phyloP scores from a whole-genome alignment of 495 filamentous ascomycete species.

The Hypoxylon fragiforme region DNA sequence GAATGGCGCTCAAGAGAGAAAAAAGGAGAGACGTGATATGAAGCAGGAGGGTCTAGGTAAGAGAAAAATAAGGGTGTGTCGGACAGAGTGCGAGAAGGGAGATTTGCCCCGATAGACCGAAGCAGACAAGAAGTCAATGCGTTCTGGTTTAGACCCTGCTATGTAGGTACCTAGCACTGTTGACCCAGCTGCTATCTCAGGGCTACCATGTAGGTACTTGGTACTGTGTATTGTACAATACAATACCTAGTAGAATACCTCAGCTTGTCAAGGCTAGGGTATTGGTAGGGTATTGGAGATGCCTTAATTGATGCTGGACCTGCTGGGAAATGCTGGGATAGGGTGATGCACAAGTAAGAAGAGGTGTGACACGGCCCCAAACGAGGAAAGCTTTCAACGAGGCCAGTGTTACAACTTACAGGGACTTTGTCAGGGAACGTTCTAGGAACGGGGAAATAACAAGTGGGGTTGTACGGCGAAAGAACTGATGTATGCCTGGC shows the following conservation, averaged over 20 bases:
- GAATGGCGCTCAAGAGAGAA: conserved; percentile 24
- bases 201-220: not conserved
- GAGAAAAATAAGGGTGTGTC: conserved; percentile 29
- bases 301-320: not conserved
- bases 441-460: conserved; percentile 35
- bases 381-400: conserved; percentile 29
- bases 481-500: conserved; percentile 13
- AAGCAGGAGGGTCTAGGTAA: conserved; percentile 15
- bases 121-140: conserved; percentile 1
- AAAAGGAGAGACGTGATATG: conserved; percentile 34
- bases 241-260: no score
- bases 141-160: not conserved
- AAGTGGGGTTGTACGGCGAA: conserved; percentile 25
- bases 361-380: conserved; percentile 26
- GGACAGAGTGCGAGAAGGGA: conserved; percentile 36
- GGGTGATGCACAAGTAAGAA: conserved; percentile 2
- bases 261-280: no score
- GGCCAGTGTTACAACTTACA: conserved; percentile 24
- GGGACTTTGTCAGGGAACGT: no score
- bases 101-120: conserved; percentile 35
- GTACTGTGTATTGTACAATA: not conserved
- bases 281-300: no score
- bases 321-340: not conserved
- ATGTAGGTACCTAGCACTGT: not conserved
- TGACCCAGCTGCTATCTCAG: not conserved